phyloP scores from a whole-genome alignment of 2,329 filamentous ascomycete species.

The Exutisphaerella laricina region DNA sequence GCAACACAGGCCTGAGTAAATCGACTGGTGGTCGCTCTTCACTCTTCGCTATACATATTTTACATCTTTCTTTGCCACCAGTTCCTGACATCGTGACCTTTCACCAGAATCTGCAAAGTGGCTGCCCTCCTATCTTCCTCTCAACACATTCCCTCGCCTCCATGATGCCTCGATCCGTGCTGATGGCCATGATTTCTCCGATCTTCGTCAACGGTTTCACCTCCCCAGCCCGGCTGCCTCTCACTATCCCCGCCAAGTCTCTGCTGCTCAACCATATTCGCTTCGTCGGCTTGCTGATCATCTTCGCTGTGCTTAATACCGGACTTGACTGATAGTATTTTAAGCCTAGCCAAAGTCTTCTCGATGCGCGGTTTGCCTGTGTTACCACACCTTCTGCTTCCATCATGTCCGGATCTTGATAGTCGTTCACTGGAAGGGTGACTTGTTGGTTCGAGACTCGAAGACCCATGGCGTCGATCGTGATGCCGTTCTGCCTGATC shows the following conservation, averaged over 20 bases:
- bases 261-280: slow-evolving; percentile 60
- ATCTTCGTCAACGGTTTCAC: slow-evolving; percentile 67
- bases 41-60: background rate
- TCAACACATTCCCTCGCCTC: slow-evolving; percentile 79
- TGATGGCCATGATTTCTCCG: slow-evolving; percentile 77
- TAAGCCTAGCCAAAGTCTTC: slow-evolving; percentile 79
- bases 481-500: slow-evolving; percentile 27
- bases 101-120: slow-evolving; percentile 64
- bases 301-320: slow-evolving; percentile 61
- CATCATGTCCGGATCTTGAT: slow-evolving; percentile 26
- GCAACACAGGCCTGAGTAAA: no score
- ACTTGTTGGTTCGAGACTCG: slow-evolving; percentile 26
- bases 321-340: slow-evolving; percentile 85
- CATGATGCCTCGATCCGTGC: slow-evolving; percentile 69
- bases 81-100: background rate
- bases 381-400: slow-evolving; percentile 32
- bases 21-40: no score
- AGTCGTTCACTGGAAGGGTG: slow-evolving; percentile 21
- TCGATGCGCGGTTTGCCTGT: slow-evolving; percentile 59
- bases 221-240: slow-evolving; percentile 61
- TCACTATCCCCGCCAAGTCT: slow-evolving; percentile 59
- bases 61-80: background rate
- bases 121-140: slow-evolving; percentile 71
- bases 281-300: slow-evolving; percentile 70
- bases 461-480: slow-evolving; percentile 30